Percentiles rank a stretch among this genome's conserved stretches.
Conservation (phyloP, 2,329 filamentous ascomycete genomes). For the Botrytis byssoidea region DNA sequence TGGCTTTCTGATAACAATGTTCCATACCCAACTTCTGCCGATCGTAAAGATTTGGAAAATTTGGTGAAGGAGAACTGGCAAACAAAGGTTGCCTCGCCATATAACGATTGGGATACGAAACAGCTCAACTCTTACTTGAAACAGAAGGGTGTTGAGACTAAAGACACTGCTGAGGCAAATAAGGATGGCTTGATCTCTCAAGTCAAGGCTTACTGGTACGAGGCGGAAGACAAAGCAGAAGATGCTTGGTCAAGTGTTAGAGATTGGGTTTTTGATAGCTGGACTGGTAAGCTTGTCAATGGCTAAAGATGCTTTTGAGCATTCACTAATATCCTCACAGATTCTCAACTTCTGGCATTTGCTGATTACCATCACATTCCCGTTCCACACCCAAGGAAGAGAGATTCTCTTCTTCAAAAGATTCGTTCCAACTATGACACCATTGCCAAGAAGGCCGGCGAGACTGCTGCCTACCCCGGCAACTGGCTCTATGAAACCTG, state of each 20-base stretch:
- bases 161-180: slow-evolving; percentile 64
- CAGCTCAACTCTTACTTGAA: slow-evolving; percentile 68
- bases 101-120: slow-evolving; percentile 71
- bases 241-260: slow-evolving; percentile 70
- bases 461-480: slow-evolving; percentile 83
- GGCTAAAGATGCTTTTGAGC: not conserved
- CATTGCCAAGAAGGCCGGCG: slow-evolving; percentile 69
- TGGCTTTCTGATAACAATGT: slow-evolving; percentile 94
- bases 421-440: slow-evolving; percentile 79
- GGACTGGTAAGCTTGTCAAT: slow-evolving; percentile 24
- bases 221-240: slow-evolving; percentile 74
- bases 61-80: slow-evolving; percentile 93
- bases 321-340: slow-evolving; percentile 47
- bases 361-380: slow-evolving; percentile 82
- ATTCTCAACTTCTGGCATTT: slow-evolving; percentile 91
- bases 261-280: slow-evolving; percentile 90
- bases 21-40: slow-evolving; percentile 83
- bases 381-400: slow-evolving; percentile 82
- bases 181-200: slow-evolving; percentile 67
- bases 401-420: slow-evolving; percentile 76
- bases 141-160: slow-evolving; percentile 67
- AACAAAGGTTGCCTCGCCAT: slow-evolving; percentile 68
- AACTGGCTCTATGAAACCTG: slow-evolving; percentile 92
- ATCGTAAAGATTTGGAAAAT: slow-evolving; percentile 91
- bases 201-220: slow-evolving; percentile 73